Evolutionary conservation across 352 stramenopile species (phyloP).

Genomic region (Phytophthora crassamura): DNA sequence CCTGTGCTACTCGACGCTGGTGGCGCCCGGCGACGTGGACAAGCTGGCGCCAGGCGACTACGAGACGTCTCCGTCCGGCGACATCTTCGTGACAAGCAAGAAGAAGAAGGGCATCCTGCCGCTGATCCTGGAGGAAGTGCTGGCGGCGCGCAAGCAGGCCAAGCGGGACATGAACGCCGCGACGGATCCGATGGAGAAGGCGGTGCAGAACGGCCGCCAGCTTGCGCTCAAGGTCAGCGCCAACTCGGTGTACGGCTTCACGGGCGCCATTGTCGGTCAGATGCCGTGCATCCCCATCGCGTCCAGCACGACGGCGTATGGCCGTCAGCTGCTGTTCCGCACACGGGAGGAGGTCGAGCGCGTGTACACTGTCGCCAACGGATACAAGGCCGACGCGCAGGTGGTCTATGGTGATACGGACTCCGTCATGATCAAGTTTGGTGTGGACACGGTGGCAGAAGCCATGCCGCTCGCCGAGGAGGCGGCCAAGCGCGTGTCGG

Average conservation of each 20-base stretch:
- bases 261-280: conserved; percentile 97
- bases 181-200: conserved; percentile 98
- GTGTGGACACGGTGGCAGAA: conserved; percentile 94
- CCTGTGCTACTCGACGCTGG: conserved; percentile 99
- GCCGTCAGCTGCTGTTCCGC: conserved; percentile 96
- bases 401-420: conserved; percentile 99
- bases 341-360: conserved; percentile 97
- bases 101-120: conserved; percentile 99
- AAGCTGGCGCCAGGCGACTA: conserved; percentile 80
- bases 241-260: conserved; percentile 99
- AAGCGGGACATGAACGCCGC: conserved; percentile 99
- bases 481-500: conserved; percentile 95
- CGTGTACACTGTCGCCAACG: conserved; percentile 94
- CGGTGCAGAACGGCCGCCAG: conserved; percentile 99
- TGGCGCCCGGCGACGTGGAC: conserved; percentile 75
- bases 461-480: conserved; percentile 98
- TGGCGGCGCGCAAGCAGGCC: conserved; percentile 96
- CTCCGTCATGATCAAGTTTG: conserved; percentile 99
- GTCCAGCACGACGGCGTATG: conserved; percentile 98
- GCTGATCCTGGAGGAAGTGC: conserved; percentile 98
- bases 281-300: conserved; percentile 99
- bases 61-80: conserved; percentile 95
- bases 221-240: conserved; percentile 97
- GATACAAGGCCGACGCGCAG: conserved; percentile 95
- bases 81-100: conserved; percentile 96